Evolutionary conservation across 2,329 filamentous ascomycete species (phyloP).

Genomic region (Fusarium sp.): DNA sequence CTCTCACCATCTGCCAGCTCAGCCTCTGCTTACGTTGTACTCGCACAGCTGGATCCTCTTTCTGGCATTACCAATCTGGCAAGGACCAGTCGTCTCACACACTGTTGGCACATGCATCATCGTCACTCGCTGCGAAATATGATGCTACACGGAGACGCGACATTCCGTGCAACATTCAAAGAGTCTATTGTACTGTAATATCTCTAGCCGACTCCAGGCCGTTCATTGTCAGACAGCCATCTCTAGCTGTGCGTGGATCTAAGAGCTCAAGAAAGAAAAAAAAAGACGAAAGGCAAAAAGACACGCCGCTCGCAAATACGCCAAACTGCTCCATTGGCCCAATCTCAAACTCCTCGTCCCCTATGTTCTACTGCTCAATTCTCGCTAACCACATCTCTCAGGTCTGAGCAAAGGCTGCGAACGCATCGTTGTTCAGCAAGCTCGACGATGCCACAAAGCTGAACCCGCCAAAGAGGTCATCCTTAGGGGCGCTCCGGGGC

Average conservation of each 20-base stretch:
- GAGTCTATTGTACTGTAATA: neutral
- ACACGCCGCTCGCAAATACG: slow-evolving; percentile 6
- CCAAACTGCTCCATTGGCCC: slow-evolving; percentile 9
- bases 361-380: neutral
- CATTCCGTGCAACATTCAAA: neutral
- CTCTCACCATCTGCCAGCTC: slow-evolving; percentile 22
- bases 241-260: neutral
- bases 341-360: neutral
- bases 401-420: slow-evolving; percentile 45
- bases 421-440: slow-evolving; percentile 63
- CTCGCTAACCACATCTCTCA: slow-evolving; percentile 14
- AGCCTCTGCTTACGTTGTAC: slow-evolving; percentile 34
- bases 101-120: neutral
- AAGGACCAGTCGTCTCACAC: neutral
- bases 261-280: slow-evolving; percentile 8
- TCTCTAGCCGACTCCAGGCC: neutral
- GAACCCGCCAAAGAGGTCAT: slow-evolving; percentile 73
- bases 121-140: neutral
- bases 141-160: neutral
- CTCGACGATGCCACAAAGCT: slow-evolving; percentile 72
- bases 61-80: slow-evolving; percentile 3
- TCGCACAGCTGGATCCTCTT: neutral
- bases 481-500: slow-evolving; percentile 56
- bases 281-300: slow-evolving; percentile 10
- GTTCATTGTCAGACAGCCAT: neutral